Evolutionary conservation across 1,139 yeast genomes (phyloP).

Genomic region (Kurtzmaniella quercitrusa): DNA sequence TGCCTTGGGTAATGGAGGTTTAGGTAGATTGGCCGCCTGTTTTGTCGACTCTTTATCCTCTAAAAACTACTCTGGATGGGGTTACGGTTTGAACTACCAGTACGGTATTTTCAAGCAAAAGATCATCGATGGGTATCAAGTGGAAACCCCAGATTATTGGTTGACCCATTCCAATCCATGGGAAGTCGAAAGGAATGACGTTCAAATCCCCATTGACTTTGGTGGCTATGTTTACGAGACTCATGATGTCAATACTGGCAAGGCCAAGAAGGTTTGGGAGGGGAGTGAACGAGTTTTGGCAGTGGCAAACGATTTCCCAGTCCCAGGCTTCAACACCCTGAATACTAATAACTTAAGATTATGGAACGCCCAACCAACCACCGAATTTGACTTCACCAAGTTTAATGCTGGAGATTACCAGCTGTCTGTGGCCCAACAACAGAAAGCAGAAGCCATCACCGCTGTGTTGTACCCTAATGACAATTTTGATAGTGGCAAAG

Average conservation of each 20-base stretch:
- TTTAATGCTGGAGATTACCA: conserved; percentile 91
- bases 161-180: conserved; percentile 83
- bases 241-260: conserved; percentile 47
- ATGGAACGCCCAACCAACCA: conserved; percentile 88
- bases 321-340: conserved; percentile 82
- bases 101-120: conserved; percentile 92
- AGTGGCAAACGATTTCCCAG: conserved; percentile 89
- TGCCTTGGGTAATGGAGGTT: conserved; percentile 92
- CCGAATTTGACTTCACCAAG: conserved; percentile 87
- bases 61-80: conserved; percentile 92
- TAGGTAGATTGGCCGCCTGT: conserved; percentile 94
- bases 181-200: conserved; percentile 86
- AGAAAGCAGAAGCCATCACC: conserved; percentile 85
- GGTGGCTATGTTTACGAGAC: conserved; percentile 75
- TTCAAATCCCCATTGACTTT: conserved; percentile 89
- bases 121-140: conserved; percentile 89
- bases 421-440: conserved; percentile 80
- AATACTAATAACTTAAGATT: conserved; percentile 87
- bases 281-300: conserved; percentile 91
- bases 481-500: conserved; percentile 88
- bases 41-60: conserved; percentile 86
- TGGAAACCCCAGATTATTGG: conserved; percentile 95
- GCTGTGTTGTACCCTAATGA: conserved; percentile 92
- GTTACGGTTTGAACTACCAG: conserved; percentile 89
- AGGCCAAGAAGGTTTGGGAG: conserved; percentile 63